Base-by-base conservation (phyloP, 1,284 basidiomycete species). In the Tremellales sp. region DNA sequence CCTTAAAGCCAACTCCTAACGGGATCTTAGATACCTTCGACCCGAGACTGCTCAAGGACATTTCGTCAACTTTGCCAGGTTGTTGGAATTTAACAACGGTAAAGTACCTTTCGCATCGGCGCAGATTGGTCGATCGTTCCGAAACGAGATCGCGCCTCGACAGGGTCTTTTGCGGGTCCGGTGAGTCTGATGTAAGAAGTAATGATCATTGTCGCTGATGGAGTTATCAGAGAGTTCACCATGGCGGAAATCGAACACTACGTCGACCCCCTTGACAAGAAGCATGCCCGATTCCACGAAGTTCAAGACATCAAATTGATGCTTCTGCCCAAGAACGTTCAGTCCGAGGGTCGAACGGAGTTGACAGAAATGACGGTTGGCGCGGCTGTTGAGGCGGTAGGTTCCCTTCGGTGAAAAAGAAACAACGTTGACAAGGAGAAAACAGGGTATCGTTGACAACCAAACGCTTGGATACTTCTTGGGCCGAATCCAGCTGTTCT, bases 191-290 rank as follows among this genome's bases (percentile, higher is more conserved):
- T 22, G 33, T 21, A 28, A 2, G n/a, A 5, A 21, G 19, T 4
- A 9, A 25, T 28, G 14, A 24, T 25, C 31, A 13, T 2, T 13
- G 4, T 26, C 43, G 27, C 31, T 32, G 44, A 50, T 51, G 32
- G 47, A 21, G 10, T 8, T 24, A 16, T 5, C 48, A 74, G 94
- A 57, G 95, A 99, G 72, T 99, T 98, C 76, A 95, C 89, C 29
- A 97, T 99, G 94, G 95, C 92, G 45, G 95, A 98, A 77, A 97
- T 99, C 71, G 95, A 99, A 75, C 94, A 99, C 77, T 99, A 79
- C 63, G 94, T 98, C 60, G 94, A 98, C 76, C 95, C 94, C 6
- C 79, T 81, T 45, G 85, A 97, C 77, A 99, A 98, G 77, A 76
- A 73, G 19, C 95, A 98, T 74, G 76, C 81, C 21, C 81, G 84